Evolutionary conservation across 2,329 filamentous ascomycete genomes (phyloP), one percentile per base, ranked within the genome.

Genomic region (Botrytis hyacinthi): DNA sequence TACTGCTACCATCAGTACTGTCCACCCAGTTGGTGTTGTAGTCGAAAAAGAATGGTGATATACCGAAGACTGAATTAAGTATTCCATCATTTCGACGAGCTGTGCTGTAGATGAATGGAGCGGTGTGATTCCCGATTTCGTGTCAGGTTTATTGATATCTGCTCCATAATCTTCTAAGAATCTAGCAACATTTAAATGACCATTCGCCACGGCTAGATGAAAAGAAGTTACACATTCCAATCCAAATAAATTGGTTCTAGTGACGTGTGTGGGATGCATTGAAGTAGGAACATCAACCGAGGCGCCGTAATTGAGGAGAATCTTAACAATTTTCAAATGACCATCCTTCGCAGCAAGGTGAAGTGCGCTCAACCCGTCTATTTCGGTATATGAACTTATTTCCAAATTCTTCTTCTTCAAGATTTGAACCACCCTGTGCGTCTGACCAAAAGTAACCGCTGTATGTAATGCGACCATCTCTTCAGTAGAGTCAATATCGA

Each of bases 291-390:
- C 14, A 40, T 73, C 48, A 5, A 74, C 1, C 22, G 35, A 54
- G 3, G 73, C 73, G 29, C 51, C 32, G 22, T 71, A n/a, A 3
- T 68, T 62, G 3, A 74, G 51, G 26, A 42, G 35, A 1, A 72
- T 29, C 42, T 72, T 54, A 1, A 65, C 67, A 10, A 72, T 46
- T 37, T n/a, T 40, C 2, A 48, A 16, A 40, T 70, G 57, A 1
- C 60, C 68, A 14, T 54, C 69, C 3, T 35, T 65, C 8, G 67
- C 35, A 29, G 73, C 73, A 26, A 61, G 37, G 32, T 75, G 74
- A 3, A 74, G 46, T 8, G 74, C 46, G 18, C 46, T 73, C 22
- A 66, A 16, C 6, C 62, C 70, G 4, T 71, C n/a, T 29, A 10
- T 57, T 12, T 68, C 22, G 1, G n/a, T n/a, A 20, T 0, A 12